A percentile compares a stretch with the other conserved stretches of the same genome.
Conservation (phyloP, 2,329 filamentous ascomycete genomes). For the Monascus ruber region DNA sequence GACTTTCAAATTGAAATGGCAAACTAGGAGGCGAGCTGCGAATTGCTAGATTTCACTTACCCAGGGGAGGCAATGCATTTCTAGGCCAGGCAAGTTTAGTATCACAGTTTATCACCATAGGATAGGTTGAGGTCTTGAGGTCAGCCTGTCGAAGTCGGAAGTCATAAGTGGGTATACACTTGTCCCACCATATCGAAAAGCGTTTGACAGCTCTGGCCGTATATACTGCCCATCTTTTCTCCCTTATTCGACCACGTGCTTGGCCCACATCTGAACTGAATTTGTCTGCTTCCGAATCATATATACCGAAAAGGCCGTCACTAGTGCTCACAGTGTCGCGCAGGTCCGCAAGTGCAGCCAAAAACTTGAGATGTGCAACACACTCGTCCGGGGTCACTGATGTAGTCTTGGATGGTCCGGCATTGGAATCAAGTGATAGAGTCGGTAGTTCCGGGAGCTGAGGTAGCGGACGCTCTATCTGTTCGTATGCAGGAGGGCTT, state of each 20-base stretch:
- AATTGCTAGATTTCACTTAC: slow-evolving; percentile 27
- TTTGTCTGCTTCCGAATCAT: slow-evolving; percentile 35
- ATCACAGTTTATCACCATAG: slow-evolving; percentile 11
- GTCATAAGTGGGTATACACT: slow-evolving; percentile 10
- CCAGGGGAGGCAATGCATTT: slow-evolving; percentile 46
- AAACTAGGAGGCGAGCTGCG: background rate
- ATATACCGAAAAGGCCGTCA: slow-evolving; percentile 56
- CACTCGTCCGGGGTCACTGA: slow-evolving; percentile 43
- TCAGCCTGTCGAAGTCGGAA: slow-evolving; percentile 7
- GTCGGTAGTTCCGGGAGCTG: slow-evolving; percentile 10
- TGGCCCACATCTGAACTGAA: slow-evolving; percentile 26
- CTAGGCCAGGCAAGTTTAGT: slow-evolving; percentile 26
- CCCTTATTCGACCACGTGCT: slow-evolving; percentile 45
- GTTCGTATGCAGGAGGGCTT: slow-evolving; percentile 17
- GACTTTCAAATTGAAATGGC: slow-evolving; percentile 3
- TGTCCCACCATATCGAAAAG: slow-evolving; percentile 56
- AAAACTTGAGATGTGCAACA: slow-evolving; percentile 61
- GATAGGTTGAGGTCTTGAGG: slow-evolving; percentile 20
- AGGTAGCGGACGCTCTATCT: slow-evolving; percentile 6
- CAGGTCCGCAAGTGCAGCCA: slow-evolving; percentile 56
- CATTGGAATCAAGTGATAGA: slow-evolving; percentile 11
- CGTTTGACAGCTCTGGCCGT: slow-evolving; percentile 56
- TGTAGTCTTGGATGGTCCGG: slow-evolving; percentile 5
- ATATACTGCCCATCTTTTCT: slow-evolving; percentile 65
- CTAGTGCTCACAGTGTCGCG: slow-evolving; percentile 55